These are phyloP conservation scores for Didymellaceae sp. DNA, from an alignment of 2,329 filamentous ascomycete genomes.

Conservation along the genomic window DNA sequence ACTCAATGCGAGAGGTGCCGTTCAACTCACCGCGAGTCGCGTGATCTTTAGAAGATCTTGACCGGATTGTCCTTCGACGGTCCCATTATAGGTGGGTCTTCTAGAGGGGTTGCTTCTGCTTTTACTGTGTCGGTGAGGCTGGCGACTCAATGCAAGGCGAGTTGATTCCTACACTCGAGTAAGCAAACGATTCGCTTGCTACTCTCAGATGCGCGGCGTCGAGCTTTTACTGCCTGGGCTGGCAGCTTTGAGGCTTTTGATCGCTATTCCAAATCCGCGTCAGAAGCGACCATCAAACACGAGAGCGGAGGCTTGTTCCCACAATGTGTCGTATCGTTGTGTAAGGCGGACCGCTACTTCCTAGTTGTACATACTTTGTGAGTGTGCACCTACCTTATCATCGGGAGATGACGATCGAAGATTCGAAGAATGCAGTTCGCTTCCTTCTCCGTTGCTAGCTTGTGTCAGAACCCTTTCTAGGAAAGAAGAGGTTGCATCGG, in stretches of 20 bases:
- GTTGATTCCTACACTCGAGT: background rate
- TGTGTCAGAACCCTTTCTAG: conserved; percentile 19
- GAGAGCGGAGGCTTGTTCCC: conserved; percentile 1
- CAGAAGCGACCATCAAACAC: no score
- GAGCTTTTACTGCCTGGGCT: no score
- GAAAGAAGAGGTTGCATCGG: conserved; percentile 15
- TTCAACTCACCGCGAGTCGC: conserved; percentile 5
- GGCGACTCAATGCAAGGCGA: background rate
- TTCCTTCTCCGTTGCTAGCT: conserved; percentile 22
- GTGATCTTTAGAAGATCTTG: conserved; percentile 2
- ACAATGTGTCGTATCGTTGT: background rate
- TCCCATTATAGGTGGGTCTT: background rate
- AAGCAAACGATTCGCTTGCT: background rate
- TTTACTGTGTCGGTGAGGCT: conserved; percentile 2
- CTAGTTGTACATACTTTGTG: background rate
- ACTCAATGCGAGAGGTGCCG: conserved; percentile 1
- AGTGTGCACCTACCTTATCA: background rate
- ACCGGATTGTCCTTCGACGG: conserved; percentile 1
- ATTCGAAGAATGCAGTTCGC: conserved; percentile 23
- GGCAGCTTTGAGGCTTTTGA: no score
- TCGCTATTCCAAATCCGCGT: no score
- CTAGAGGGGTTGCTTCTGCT: background rate
- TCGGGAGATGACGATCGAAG: conserved; percentile 7
- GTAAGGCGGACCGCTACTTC: conserved; percentile 11
- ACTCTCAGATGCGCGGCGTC: no score